Percentiles rank a stretch among this genome's conserved stretches.
Conservation (phyloP, 306 rosid genomes). For the Lathyrus sativus region DNA sequence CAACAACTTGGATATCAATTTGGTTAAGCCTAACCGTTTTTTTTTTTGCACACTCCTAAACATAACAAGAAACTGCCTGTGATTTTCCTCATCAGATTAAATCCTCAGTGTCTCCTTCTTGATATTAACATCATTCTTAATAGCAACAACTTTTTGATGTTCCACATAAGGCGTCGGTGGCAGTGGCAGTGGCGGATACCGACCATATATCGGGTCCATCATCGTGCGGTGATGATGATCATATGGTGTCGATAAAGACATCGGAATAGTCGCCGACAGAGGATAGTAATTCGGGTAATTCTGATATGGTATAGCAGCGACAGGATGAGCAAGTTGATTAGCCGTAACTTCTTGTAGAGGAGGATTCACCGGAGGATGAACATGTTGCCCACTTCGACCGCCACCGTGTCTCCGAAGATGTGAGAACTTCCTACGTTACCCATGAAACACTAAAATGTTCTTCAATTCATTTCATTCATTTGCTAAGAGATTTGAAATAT, state of each 20-base stretch:
- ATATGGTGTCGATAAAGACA: constrained; percentile 71
- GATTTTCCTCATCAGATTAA: constrained; percentile 70
- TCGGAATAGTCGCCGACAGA: constrained; percentile 49
- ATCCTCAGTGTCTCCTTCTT: constrained; percentile 84
- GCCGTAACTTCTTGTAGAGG: constrained; percentile 68
- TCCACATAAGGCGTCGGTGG: constrained; percentile 64
- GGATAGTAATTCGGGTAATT: constrained; percentile 70
- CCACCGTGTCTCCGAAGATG: constrained; percentile 64
- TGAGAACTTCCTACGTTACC: constrained; percentile 71
- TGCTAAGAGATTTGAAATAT: too few relatives aligned
- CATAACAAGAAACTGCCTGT: constrained; percentile 66
- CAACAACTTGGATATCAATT: too few relatives aligned
- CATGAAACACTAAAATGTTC: constrained; percentile 41
- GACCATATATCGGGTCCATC: constrained; percentile 67
- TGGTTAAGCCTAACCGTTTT: too few relatives aligned
- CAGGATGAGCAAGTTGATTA: constrained; percentile 58
- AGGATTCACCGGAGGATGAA: constrained; percentile 59
- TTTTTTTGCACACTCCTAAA: too few relatives aligned
- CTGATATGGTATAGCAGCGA: constrained; percentile 65
- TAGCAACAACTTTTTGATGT: constrained; percentile 90
- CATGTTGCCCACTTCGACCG: constrained; percentile 49
- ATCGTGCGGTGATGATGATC: constrained; percentile 73
- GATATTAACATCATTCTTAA: constrained; percentile 82
- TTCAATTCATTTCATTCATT: too few relatives aligned
- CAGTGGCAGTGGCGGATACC: constrained; percentile 48